phyloP scores from a whole-genome alignment of 306 rosid species.

The Cicer cuneatum region DNA sequence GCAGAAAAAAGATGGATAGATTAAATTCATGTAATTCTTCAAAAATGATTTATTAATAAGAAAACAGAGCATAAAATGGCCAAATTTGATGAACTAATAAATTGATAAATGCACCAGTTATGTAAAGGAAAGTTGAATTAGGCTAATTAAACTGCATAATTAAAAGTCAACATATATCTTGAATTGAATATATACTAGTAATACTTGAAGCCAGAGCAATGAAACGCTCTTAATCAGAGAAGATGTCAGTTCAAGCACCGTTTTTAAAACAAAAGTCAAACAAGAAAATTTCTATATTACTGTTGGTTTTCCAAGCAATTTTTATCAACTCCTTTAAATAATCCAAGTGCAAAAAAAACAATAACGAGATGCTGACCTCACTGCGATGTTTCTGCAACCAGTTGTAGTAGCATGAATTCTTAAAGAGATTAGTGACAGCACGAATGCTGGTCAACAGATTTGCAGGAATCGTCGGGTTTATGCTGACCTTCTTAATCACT shows the following conservation, averaged over 20 bases:
- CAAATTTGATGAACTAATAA: neutral
- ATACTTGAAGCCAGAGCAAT: constrained; percentile 22
- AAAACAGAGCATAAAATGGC: constrained; percentile 21
- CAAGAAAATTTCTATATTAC: constrained; percentile 16
- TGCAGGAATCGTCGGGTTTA: constrained; percentile 68
- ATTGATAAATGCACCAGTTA: constrained; percentile 7
- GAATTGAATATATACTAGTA: constrained; percentile 15
- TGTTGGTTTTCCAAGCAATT: constrained; percentile 25
- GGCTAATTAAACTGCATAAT: constrained; percentile 6
- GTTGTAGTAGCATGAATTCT: constrained; percentile 60
- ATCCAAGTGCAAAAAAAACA: constrained; percentile 14
- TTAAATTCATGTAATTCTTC: neutral
- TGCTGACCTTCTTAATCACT: constrained; percentile 63
- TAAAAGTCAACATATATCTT: constrained; percentile 2
- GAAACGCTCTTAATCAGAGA: constrained; percentile 33
- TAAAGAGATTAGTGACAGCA: constrained; percentile 80
- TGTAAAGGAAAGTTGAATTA: constrained; percentile 10
- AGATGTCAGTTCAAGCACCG: constrained; percentile 1
- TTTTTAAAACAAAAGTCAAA: neutral
- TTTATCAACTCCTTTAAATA: constrained; percentile 25
- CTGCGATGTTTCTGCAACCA: constrained; percentile 79
- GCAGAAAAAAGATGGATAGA: neutral
- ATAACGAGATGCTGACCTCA: constrained; percentile 65
- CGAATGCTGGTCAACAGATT: constrained; percentile 86
- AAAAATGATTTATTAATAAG: constrained; percentile 5